Conservation (phyloP, 208 protist species). For the Trichomonas tenax region DNA sequence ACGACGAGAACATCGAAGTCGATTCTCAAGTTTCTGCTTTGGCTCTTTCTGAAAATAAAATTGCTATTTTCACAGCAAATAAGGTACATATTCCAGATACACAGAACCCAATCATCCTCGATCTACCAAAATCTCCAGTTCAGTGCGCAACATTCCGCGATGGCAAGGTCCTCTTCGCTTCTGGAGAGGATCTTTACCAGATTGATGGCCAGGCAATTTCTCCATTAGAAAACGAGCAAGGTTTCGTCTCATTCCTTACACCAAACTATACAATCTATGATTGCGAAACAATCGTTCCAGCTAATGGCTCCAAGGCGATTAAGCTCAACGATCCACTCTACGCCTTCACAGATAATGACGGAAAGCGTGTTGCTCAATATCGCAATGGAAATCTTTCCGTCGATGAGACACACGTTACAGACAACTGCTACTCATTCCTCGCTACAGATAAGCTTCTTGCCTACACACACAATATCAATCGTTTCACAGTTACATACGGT, state of each 20-base stretch:
- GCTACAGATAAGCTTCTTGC: neutral
- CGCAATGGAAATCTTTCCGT: neutral
- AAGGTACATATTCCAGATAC: neutral
- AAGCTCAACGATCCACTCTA: neutral
- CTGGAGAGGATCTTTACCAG: neutral
- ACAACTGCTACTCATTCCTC: neutral
- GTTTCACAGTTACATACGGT: neutral
- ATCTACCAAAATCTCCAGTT: neutral
- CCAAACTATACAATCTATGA: neutral
- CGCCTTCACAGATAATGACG: neutral
- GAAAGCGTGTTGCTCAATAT: neutral
- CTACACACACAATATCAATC: neutral
- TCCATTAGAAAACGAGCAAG: neutral
- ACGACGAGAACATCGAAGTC: neutral
- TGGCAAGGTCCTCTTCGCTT: neutral
- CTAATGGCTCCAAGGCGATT: neutral
- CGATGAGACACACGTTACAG: too few relatives aligned
- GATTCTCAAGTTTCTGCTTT: neutral
- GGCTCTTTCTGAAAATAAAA: neutral
- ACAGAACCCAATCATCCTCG: neutral
- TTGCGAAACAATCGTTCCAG: neutral
- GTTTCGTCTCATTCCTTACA: neutral
- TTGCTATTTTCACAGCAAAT: neutral
- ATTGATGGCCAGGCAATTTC: neutral
- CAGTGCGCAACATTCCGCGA: neutral